Base-by-base conservation (phyloP, 306 rosid genomes). In the Alnus glutinosa region DNA sequence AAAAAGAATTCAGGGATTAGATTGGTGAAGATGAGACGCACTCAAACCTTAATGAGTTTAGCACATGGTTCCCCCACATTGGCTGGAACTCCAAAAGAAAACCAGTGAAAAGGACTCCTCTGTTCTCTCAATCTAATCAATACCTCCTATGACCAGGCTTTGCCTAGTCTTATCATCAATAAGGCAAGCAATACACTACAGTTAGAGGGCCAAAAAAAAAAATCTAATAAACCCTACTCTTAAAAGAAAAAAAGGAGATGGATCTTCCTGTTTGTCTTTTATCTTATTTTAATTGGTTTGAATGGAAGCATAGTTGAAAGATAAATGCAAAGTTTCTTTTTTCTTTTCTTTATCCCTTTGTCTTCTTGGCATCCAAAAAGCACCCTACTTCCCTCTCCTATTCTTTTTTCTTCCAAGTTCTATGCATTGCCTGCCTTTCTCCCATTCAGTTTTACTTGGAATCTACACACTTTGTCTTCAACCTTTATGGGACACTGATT, bases 301-400 rank as follows among this genome's bases (percentile, higher is more conserved):
- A 59, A 23, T 23, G 64, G 11, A 58, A 58, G 5, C 36, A 9
- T 30, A 23, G 28, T 58, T 58, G 34, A 2, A 11, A 19, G 64
- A 58, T 23, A 58, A 58, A 58, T 58, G 6, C 28, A 58, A 58
- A 58, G 64, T 58, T 58, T 34, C 70, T 6, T 3, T 11, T 15
- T 52, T 15, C 58, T 15, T 15, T 37, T 9, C 71, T 66, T 66
- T 36, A 6, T 36, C 71, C 10, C 37, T 16, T 34, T 66, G 48
- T 66, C 71, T 36, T 37, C 49, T 66, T 18, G 4, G 71, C 30
- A 67, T 39, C 71, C 51, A 39, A 68, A 68, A 68, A n/a, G 12
- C 70, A 68, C 18, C 30, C 18, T 3, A 9, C 72, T 0, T 39
- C 13, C 37, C 15, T 64, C 37, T 7, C 48, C 19, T 32, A 12